phyloP scores from a whole-genome alignment of 2,329 filamentous ascomycete genomes.

The Tolypocladium pustulatum region DNA sequence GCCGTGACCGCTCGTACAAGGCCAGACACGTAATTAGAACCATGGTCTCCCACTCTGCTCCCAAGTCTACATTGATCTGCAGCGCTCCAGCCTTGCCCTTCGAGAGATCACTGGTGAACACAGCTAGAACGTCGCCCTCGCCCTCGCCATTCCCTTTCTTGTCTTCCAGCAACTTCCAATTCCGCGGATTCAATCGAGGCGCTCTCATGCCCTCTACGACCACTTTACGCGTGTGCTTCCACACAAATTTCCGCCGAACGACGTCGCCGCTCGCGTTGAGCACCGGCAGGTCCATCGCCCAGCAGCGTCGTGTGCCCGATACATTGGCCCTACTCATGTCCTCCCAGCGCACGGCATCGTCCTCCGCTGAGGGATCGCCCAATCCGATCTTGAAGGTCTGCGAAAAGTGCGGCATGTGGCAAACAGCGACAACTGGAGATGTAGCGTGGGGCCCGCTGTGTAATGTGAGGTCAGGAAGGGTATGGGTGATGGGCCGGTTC shows the following conservation, averaged over 20 bases:
- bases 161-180: constrained; percentile 5
- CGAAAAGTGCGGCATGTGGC: constrained; percentile 1
- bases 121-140: constrained; percentile 2
- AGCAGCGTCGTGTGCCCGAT: constrained; percentile 2
- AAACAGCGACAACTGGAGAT: constrained; percentile 3
- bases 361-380: not conserved
- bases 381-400: constrained; percentile 2
- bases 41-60: constrained; percentile 5
- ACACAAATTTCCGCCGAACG: not conserved
- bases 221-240: constrained; percentile 6
- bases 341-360: constrained; percentile 1
- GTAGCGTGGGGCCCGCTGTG: constrained; percentile 1
- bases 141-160: not conserved
- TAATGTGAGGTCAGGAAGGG: not conserved
- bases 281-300: constrained; percentile 2
- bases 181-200: constrained; percentile 2
- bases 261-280: not conserved
- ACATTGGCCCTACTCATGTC: not conserved
- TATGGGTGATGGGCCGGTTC: not conserved
- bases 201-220: constrained; percentile 6
- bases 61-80: constrained; percentile 6
- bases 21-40: constrained; percentile 4
- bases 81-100: constrained; percentile 2
- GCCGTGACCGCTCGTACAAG: constrained; percentile 1
- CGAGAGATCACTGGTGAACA: constrained; percentile 3